phyloP scores from a whole-genome alignment of 2,329 filamentous ascomycete genomes.

The Fusarium sublunatum region DNA sequence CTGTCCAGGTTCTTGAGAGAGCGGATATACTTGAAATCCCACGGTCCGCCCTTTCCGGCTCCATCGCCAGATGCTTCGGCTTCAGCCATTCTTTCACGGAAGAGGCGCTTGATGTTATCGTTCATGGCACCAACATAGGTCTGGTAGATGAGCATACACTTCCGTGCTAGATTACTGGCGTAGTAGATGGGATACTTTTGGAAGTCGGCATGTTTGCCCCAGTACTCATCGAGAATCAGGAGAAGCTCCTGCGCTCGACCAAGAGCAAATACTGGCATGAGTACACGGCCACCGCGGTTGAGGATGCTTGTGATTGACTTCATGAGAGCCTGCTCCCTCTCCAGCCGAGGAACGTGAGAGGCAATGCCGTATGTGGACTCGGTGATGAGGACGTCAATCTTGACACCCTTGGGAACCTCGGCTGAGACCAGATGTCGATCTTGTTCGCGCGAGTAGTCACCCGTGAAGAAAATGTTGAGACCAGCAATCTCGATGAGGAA shows the following conservation, averaged over 20 bases:
- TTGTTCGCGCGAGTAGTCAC: constrained; percentile 95
- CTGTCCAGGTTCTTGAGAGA: constrained; percentile 92
- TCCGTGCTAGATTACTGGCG: constrained; percentile 91
- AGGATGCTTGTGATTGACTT: constrained; percentile 92
- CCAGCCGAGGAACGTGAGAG: constrained; percentile 88
- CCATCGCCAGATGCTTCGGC: constrained; percentile 83
- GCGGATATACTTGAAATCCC: constrained; percentile 96
- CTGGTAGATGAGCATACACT: constrained; percentile 99
- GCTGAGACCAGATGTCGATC: constrained; percentile 96
- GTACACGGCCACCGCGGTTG: constrained; percentile 88
- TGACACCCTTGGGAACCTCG: constrained; percentile 86
- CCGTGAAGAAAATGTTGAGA: constrained; percentile 96
- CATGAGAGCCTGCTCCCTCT: constrained; percentile 93
- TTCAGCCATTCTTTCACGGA: constrained; percentile 90
- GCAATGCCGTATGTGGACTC: constrained; percentile 98
- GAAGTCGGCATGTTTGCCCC: constrained; percentile 87
- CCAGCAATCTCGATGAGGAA: constrained; percentile 97
- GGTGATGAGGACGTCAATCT: constrained; percentile 95
- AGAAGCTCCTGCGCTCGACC: constrained; percentile 94
- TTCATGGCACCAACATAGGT: constrained; percentile 99
- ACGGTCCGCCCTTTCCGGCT: constrained; percentile 83
- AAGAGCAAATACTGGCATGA: constrained; percentile 95
- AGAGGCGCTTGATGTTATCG: constrained; percentile 97
- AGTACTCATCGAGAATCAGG: constrained; percentile 96
- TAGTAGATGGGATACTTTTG: constrained; percentile 97